phyloP scores from a whole-genome alignment of 2,329 filamentous ascomycete genomes.

The Stromatinia cepivora region DNA sequence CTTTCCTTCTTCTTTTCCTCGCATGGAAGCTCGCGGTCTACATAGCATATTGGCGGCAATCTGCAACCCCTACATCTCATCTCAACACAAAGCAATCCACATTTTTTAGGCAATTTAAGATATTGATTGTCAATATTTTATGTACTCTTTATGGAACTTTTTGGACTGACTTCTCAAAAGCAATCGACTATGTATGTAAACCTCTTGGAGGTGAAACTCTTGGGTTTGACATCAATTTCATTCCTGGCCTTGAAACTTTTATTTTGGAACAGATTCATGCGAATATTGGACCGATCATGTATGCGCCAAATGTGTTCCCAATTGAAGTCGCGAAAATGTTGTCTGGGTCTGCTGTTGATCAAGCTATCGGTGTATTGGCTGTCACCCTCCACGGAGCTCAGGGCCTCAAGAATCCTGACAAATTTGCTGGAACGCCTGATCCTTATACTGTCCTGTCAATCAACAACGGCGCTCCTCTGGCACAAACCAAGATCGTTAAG shows the following conservation, averaged over 20 bases:
- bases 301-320: conserved; percentile 94
- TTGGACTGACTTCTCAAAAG: conserved; percentile 37
- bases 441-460: conserved; percentile 85
- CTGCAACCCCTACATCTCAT: neutral
- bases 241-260: conserved; percentile 88
- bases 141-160: conserved; percentile 1
- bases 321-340: conserved; percentile 99
- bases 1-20: conserved; percentile 10
- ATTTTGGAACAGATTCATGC: conserved; percentile 96
- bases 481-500: conserved; percentile 82
- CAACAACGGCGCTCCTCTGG: conserved; percentile 78
- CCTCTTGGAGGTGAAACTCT: conserved; percentile 92
- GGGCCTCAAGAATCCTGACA: conserved; percentile 92
- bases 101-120: neutral
- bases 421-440: conserved; percentile 87
- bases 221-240: conserved; percentile 98
- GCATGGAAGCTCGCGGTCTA: too few species aligned
- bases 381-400: conserved; percentile 88
- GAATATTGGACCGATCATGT: conserved; percentile 96
- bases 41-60: neutral
- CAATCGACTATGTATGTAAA: conserved; percentile 97
- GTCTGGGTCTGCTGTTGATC: conserved; percentile 87
- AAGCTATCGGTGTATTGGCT: conserved; percentile 91
- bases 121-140: neutral
- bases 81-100: neutral